Percentiles rank a stretch among this genome's conserved stretches.
Conservation (phyloP, 192 early-diverging fungal genomes). For the Umbelopsis sp. region DNA sequence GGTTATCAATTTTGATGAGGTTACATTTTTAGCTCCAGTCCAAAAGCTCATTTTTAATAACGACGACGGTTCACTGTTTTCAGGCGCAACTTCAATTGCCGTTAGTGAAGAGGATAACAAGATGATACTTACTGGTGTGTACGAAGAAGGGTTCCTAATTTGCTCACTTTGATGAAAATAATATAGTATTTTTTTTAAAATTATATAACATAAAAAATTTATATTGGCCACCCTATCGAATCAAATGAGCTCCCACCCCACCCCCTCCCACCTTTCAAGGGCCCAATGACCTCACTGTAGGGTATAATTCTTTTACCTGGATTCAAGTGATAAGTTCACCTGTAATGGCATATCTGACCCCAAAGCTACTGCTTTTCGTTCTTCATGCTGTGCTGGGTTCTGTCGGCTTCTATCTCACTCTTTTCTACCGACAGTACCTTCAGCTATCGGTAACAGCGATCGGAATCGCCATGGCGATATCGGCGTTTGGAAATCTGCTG, state of each 20-base stretch:
- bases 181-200: neutral
- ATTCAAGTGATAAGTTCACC: neutral
- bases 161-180: neutral
- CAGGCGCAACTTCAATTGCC: neutral
- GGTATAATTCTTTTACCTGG: neutral
- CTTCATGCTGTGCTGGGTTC: constrained; percentile 18
- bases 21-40: neutral
- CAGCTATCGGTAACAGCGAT: neutral
- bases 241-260: neutral
- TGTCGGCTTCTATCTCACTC: constrained; percentile 4
- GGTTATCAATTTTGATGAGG: neutral
- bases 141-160: neutral
- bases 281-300: neutral
- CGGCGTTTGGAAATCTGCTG: constrained; percentile 10
- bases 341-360: constrained; percentile 11
- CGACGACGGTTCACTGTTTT: neutral
- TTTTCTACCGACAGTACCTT: constrained; percentile 7
- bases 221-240: neutral
- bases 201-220: neutral
- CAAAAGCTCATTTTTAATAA: neutral
- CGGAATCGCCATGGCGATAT: neutral
- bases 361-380: constrained; percentile 16
- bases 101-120: neutral
- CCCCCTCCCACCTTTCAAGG: neutral
- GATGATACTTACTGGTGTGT: neutral